Evolutionary conservation across 2,329 filamentous ascomycete species (phyloP).

Genomic region (Claviceps sorghi): DNA sequence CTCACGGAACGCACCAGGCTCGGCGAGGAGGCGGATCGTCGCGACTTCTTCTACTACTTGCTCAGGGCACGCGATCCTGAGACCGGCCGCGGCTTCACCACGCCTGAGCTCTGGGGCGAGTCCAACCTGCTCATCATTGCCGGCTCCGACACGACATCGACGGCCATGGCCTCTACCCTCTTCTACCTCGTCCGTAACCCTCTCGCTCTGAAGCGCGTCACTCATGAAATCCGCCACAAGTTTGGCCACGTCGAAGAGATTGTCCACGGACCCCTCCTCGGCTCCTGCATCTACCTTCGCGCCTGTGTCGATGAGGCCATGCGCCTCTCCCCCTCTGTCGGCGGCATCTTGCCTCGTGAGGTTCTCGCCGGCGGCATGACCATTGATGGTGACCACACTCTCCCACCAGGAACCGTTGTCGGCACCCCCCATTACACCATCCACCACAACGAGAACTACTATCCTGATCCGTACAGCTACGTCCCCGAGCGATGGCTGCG

Average conservation of each 20-base stretch:
- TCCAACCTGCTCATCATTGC: slow-evolving; percentile 59
- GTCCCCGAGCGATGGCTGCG: slow-evolving; percentile 51
- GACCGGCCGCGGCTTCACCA: slow-evolving; percentile 51
- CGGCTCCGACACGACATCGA: slow-evolving; percentile 58
- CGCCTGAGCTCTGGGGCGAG: slow-evolving; percentile 54
- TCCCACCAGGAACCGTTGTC: slow-evolving; percentile 47
- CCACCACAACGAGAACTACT: slow-evolving; percentile 52
- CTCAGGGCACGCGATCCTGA: slow-evolving; percentile 58
- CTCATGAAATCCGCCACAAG: slow-evolving; percentile 34
- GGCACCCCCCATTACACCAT: slow-evolving; percentile 54
- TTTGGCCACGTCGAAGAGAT: slow-evolving; percentile 42
- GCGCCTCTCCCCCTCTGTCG: slow-evolving; percentile 47
- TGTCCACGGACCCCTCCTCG: slow-evolving; percentile 33
- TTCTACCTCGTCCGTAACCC: slow-evolving; percentile 47
- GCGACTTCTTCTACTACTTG: slow-evolving; percentile 65
- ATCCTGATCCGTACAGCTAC: slow-evolving; percentile 42
- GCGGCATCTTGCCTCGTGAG: slow-evolving; percentile 45
- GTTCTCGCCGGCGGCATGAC: slow-evolving; percentile 39
- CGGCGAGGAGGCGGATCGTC: slow-evolving; percentile 50
- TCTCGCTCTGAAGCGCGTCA: slow-evolving; percentile 29
- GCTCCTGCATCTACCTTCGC: slow-evolving; percentile 41
- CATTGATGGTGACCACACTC: slow-evolving; percentile 32
- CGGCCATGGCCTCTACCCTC: slow-evolving; percentile 46
- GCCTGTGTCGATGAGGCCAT: slow-evolving; percentile 53
- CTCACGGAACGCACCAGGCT: slow-evolving; percentile 51